These are phyloP conservation scores for Vinca minor DNA, from an alignment of 257 asterid species.

Conservation along the genomic window DNA sequence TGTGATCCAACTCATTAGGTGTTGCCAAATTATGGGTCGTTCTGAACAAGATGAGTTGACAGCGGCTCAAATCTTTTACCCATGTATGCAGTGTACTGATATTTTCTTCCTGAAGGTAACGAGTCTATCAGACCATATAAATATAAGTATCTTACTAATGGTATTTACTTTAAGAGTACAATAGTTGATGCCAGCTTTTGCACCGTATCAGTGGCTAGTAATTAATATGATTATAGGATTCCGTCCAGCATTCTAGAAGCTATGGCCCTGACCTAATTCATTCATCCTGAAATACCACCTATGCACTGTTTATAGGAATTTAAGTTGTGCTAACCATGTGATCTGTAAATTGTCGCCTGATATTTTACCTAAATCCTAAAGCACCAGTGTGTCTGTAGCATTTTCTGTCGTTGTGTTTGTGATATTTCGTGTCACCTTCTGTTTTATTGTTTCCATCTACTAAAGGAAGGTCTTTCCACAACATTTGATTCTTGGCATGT, in stretches of 20 bases:
- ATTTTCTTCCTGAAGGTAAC: constrained; percentile 72
- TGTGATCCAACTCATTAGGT: constrained; percentile 27
- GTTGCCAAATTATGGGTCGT: constrained; percentile 87
- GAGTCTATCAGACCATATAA: not conserved
- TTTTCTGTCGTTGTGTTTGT: too few relatives aligned
- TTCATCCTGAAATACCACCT: not conserved
- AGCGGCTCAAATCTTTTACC: constrained; percentile 80
- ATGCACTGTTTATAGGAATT: not conserved
- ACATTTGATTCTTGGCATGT: not conserved
- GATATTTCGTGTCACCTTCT: too few relatives aligned
- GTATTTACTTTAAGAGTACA: not conserved
- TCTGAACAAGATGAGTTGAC: constrained; percentile 69
- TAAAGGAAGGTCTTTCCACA: not conserved
- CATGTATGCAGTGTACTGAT: constrained; percentile 96
- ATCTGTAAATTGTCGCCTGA: not conserved
- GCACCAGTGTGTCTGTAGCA: not conserved
- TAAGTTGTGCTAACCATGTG: not conserved
- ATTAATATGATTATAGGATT: not conserved
- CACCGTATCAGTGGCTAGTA: not conserved
- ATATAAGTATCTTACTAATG: not conserved
- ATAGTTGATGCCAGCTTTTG: not conserved
- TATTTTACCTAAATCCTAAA: not conserved
- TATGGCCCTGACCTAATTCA: not conserved
- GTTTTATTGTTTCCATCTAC: not conserved
- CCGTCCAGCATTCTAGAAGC: not conserved